Conservation (phyloP, 768 basidiomycete species). For the Suillus variegatus region DNA sequence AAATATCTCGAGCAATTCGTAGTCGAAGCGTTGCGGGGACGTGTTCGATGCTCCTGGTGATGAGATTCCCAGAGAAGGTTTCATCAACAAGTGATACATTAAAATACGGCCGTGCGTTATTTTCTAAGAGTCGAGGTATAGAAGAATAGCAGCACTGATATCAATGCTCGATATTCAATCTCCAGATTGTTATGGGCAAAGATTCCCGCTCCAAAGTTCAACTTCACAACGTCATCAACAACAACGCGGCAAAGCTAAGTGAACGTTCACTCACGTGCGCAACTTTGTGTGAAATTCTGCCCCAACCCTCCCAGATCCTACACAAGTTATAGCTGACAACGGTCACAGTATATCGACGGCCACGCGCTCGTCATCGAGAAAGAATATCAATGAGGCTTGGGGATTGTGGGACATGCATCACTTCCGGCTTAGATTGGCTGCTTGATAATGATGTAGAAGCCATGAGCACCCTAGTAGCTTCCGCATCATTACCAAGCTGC, state of each 20-base stretch:
- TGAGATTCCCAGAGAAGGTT: slow-evolving; percentile 17
- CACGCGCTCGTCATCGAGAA: neutral
- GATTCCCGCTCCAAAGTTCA: slow-evolving; percentile 27
- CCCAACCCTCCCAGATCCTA: neutral
- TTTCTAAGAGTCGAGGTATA: slow-evolving; percentile 19
- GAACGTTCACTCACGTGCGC: neutral
- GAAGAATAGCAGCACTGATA: slow-evolving; percentile 12
- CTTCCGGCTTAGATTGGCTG: neutral
- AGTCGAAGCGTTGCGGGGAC: slow-evolving; percentile 23
- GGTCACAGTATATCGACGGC: neutral
- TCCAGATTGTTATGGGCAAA: slow-evolving; percentile 20
- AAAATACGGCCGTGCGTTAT: neutral
- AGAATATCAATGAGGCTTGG: neutral
- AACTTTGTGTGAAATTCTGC: neutral
- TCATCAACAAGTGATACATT: neutral
- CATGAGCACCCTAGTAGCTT: neutral
- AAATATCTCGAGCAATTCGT: neutral
- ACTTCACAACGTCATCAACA: slow-evolving; percentile 15
- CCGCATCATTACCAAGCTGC: neutral
- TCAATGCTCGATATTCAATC: slow-evolving; percentile 20
- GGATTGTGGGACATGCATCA: neutral
- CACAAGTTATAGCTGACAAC: neutral
- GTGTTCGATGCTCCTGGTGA: slow-evolving; percentile 20
- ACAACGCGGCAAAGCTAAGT: neutral
- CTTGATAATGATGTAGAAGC: neutral